These are phyloP conservation scores for Chalciporus piperatus DNA, from an alignment of 768 basidiomycete species.

Conservation along the genomic window DNA sequence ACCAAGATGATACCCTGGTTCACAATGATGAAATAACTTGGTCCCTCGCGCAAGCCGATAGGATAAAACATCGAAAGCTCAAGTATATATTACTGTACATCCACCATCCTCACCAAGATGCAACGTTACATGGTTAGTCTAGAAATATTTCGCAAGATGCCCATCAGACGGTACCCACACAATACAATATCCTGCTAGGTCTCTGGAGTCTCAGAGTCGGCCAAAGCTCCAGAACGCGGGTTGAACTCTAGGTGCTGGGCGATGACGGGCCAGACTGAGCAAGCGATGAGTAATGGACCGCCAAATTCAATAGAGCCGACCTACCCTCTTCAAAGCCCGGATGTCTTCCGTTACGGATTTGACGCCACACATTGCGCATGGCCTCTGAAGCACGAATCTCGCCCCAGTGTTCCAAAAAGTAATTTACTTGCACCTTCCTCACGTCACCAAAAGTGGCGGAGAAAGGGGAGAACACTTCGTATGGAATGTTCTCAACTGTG, in stretches of 20 bases:
- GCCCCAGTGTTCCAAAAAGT: slow-evolving; percentile 78
- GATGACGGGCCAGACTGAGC: slow-evolving; percentile 65
- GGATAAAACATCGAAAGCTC: not conserved
- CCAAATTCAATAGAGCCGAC: slow-evolving; percentile 8
- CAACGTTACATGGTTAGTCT: slow-evolving; percentile 8
- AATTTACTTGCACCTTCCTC: slow-evolving; percentile 76
- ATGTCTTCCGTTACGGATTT: slow-evolving; percentile 79
- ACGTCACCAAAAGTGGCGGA: slow-evolving; percentile 80
- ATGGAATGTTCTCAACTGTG: slow-evolving; percentile 76
- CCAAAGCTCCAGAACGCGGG: slow-evolving; percentile 31
- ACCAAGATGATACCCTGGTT: slow-evolving; percentile 2
- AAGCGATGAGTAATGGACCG: slow-evolving; percentile 10
- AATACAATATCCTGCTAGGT: slow-evolving; percentile 4
- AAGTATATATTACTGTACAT: not conserved
- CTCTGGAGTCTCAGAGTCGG: slow-evolving; percentile 21
- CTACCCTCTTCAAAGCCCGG: slow-evolving; percentile 86
- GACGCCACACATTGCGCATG: slow-evolving; percentile 82
- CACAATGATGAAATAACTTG: not conserved
- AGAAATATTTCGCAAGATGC: slow-evolving; percentile 4
- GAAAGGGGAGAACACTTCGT: slow-evolving; percentile 85
- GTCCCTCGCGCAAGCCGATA: too few species aligned
- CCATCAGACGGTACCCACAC: slow-evolving; percentile 4
- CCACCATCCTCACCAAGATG: not conserved
- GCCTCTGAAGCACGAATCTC: slow-evolving; percentile 81
- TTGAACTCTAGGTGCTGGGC: slow-evolving; percentile 61